Evolutionary conservation across 768 basidiomycete genomes (phyloP), one percentile per base, ranked within the genome.

Genomic region (Mycena olivaceomarginata): DNA sequence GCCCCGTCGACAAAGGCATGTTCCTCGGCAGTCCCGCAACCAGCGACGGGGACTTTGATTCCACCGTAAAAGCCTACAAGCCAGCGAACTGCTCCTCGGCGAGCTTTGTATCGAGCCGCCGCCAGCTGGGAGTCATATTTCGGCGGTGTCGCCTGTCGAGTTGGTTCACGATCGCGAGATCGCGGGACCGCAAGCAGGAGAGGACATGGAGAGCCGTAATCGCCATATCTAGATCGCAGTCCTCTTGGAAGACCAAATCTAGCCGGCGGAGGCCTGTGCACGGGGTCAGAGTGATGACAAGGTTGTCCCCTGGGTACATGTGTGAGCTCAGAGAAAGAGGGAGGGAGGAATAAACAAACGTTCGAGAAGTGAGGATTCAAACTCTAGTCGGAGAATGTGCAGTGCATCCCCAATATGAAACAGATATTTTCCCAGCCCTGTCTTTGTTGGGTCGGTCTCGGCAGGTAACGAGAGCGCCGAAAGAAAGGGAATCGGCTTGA

Each of bases 391-490:
- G 1, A 73, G 22, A 39, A 39, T 8, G 6, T 53, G 45, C 16
- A 51, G 60, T 10, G 46, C 40, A 22, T 39, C 13, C 8, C 73
- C 73, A 5, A 53, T 31, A 20, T 16, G 73, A n/a, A 46, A n/a
- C 5, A 74, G 66, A 48, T 74, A 74, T 51, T 41, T 51, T 53
- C 8, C 67, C 9, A 68, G 9, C 39, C 1, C 46, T 13, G n/a
- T 13, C 5, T n/a, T 46, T 18, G 4, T 6, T 20, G 67, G 59
- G 37, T 46, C n/a, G 1, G 39, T 39, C 66, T 18, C 51, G 40
- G 31, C 31, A 31, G 31, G 4, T 11, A 77, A 16, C 13, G 67
- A 56, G 40, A 77, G 71, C 31, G 76, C 43, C 4, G 70, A 59
- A 10, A 77, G 41, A 22, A 46, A 8, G 8, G 76, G 76, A 9